These are phyloP conservation scores for Metarhizium anisopliae DNA, from an alignment of 2,329 filamentous ascomycete species.

Conservation along the genomic window DNA sequence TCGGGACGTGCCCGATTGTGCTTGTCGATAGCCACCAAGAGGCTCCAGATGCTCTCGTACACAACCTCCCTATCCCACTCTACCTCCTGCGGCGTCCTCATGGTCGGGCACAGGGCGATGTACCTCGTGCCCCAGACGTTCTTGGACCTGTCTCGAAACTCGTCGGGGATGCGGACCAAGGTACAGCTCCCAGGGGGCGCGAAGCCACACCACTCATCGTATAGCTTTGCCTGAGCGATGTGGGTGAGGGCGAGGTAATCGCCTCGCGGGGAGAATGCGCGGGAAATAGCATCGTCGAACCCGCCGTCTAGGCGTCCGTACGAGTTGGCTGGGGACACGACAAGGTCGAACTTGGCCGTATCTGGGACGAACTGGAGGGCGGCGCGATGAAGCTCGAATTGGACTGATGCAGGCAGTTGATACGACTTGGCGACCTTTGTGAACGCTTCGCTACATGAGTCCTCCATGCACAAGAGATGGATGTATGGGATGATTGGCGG, in stretches of 20 bases:
- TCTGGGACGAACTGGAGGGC: slow-evolving; percentile 28
- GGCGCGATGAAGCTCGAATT: slow-evolving; percentile 28
- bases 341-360: slow-evolving; percentile 31
- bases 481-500: slow-evolving; percentile 7
- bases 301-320: slow-evolving; percentile 44
- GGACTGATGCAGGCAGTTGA: slow-evolving; percentile 20
- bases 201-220: slow-evolving; percentile 38
- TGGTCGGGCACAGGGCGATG: slow-evolving; percentile 44
- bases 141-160: slow-evolving; percentile 20
- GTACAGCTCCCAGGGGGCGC: slow-evolving; percentile 42
- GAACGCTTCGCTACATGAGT: slow-evolving; percentile 28
- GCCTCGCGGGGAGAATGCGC: slow-evolving; percentile 32
- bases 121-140: slow-evolving; percentile 33
- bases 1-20: slow-evolving; percentile 28
- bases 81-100: slow-evolving; percentile 35
- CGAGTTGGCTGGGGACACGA: slow-evolving; percentile 47
- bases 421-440: slow-evolving; percentile 20
- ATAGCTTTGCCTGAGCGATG: slow-evolving; percentile 34
- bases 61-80: slow-evolving; percentile 43
- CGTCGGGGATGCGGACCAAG: slow-evolving; percentile 32
- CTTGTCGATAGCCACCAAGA: slow-evolving; percentile 38
- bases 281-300: slow-evolving; percentile 46
- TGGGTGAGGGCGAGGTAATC: slow-evolving; percentile 39
- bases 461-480: slow-evolving; percentile 10
- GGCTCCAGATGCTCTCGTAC: slow-evolving; percentile 44